Base-by-base conservation (phyloP, 2,329 filamentous ascomycete genomes). In the Phialocephala sp. region DNA sequence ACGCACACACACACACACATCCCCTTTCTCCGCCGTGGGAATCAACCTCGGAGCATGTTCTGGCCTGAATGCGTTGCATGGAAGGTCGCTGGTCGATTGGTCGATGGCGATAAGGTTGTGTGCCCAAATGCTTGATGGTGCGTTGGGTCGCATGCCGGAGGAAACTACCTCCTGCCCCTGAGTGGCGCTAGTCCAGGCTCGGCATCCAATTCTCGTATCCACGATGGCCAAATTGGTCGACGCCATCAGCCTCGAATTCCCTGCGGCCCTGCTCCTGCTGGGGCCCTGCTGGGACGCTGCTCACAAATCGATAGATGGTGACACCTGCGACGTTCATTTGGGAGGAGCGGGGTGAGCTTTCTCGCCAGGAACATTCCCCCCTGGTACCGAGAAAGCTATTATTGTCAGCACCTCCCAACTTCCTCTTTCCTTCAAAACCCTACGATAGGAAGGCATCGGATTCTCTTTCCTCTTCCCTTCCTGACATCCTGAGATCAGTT, bases 11-110 rank as follows among this genome's bases (percentile, higher is more conserved):
- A n/a, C n/a, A n/a, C n/a, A n/a, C n/a, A n/a, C n/a, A n/a, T n/a
- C n/a, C n/a, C n/a, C n/a, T n/a, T n/a, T 50, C 45, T 22, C 45
- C n/a, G n/a, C 12, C 11, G 6, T 50, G 4, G 24, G 45, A 50
- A 50, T 50, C 45, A 22, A 9, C n/a, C 22, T 50, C 12, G 45
- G 22, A 50, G 45, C 45, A 22, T 24, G 45, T 50, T 50, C n/a
- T 14, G 18, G 11, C 4, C 11, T 11, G 6, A 22, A n/a, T 11
- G 20, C 11, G 45, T 50, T 22, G 24, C 45, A 22, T 50, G n/a
- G 45, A 11, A 50, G 24, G 45, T 50, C 45, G 22, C 45, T 50
- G 45, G 45, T 24, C 11, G 45, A 22, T 50, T 50, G 45, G 45
- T 24, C 11, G 45, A 22, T 50, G 6, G 3, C 6, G 11, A 50